Evolutionary conservation across 768 basidiomycete genomes (phyloP), one percentile per base, ranked within the genome.

Genomic region (Termitomyces titanicus): DNA sequence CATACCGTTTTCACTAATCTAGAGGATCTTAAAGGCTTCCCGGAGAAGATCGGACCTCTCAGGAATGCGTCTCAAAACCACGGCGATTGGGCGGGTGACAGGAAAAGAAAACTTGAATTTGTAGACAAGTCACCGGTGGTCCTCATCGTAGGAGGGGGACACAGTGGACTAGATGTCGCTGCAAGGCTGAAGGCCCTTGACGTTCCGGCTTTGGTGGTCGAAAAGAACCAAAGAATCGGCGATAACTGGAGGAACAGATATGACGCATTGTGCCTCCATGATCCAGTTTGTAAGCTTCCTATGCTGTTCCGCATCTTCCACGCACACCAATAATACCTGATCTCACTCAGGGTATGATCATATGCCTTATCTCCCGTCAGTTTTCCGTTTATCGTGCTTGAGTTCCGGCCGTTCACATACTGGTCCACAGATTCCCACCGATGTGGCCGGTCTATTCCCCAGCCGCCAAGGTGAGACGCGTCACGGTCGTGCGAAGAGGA

Each of bases 231-330:
- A 11, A 69, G 79, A 18, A 76, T 88, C 24, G 86, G 88, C 0
- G 79, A 88, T 63, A 80, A 79, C 47, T 88, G 86, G 87, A 71
- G 86, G 54, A 72, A 77, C 35, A 73, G 89, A 35, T 89, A 90
- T 64, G 79, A 86, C 52, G 78, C 84, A 10, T 68, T 88, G 37
- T 85, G 83, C 47, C 68, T 88, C 27, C 86, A 89, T 62, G 83
- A 85, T 65, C 78, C 83, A 22, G 81, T 86, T 55, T 86, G 85
- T 84, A 62, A 73, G 84, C 76, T 29, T 63, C 11, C 54, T 34
- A 1, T 42, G 2, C 38, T 47, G 31, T 17, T 38, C 45, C 38
- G 2, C 34, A 43, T 45, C 34, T 61, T 51, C 44, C 45, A 33
- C 20, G 42, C 15, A 20, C 24, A 27, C 39, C 31, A 35, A 18